A percentile compares a stretch with the other conserved stretches of the same genome.
Conservation (phyloP, 305 asterid species). For the Solanum hybrid region DNA sequence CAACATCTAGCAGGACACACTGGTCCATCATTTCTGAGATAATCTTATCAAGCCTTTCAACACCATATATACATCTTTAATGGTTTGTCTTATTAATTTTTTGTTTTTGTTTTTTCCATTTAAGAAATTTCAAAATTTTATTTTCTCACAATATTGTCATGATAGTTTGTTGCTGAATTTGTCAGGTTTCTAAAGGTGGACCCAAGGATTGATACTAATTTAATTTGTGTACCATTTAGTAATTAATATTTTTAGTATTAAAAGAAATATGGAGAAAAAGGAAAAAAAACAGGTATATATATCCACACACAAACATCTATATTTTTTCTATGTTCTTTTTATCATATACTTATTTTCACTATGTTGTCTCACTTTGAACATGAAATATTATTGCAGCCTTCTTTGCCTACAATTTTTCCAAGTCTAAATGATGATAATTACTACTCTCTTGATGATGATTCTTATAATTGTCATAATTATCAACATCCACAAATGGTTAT, state of each 20-base stretch:
- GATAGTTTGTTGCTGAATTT: not conserved
- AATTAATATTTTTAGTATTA: too few relatives aligned
- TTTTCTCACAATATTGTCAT: not conserved
- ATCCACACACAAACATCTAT: not conserved
- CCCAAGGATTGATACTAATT: constrained; percentile 4
- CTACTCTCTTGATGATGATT: not conserved
- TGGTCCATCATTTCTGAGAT: constrained; percentile 10
- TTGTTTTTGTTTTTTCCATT: not conserved
- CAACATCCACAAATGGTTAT: not conserved
- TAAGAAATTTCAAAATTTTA: not conserved
- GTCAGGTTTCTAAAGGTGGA: constrained; percentile 4
- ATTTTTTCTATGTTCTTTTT: not conserved
- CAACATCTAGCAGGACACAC: constrained; percentile 9
- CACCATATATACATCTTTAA: constrained; percentile 13
- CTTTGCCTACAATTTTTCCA: not conserved
- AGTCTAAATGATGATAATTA: not conserved
- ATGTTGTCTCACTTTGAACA: constrained; percentile 12
- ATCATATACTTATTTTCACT: not conserved
- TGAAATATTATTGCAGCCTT: constrained; percentile 9
- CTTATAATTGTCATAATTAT: not conserved
- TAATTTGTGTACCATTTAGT: not conserved
- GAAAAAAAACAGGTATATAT: constrained; percentile 3
- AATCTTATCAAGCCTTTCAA: not conserved
- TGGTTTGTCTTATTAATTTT: not conserved
- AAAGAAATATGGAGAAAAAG: constrained; percentile 2